Percentiles rank a stretch among this genome's conserved stretches.
Conservation (phyloP, 2,329 filamentous ascomycete genomes). For the Camptophora hylomeconis region DNA sequence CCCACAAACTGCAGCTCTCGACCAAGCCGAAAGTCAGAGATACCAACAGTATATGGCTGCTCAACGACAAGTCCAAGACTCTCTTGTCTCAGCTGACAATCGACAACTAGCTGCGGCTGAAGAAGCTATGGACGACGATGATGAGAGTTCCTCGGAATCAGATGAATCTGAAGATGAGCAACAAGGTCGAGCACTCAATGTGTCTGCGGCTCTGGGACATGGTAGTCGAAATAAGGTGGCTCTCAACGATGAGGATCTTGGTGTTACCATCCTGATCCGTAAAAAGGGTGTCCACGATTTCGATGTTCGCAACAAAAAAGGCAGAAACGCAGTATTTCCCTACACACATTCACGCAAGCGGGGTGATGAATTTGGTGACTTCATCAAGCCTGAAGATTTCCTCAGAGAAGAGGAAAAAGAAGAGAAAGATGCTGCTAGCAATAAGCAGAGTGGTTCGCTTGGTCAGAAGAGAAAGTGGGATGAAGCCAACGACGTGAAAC, state of each 20-base stretch:
- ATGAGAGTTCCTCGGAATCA: conserved; percentile 73
- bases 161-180: conserved; percentile 84
- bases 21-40: conserved; percentile 60
- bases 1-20: conserved; percentile 50
- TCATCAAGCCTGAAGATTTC: conserved; percentile 89
- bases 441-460: conserved; percentile 46
- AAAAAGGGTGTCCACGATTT: conserved; percentile 88
- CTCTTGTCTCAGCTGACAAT: conserved; percentile 56
- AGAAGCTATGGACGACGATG: conserved; percentile 70
- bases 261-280: conserved; percentile 79
- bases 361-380: conserved; percentile 82
- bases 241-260: conserved; percentile 77
- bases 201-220: conserved; percentile 73
- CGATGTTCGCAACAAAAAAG: conserved; percentile 80
- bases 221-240: conserved; percentile 74
- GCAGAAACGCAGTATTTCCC: conserved; percentile 84
- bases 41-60: conserved; percentile 92
- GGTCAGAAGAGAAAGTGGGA: conserved; percentile 95
- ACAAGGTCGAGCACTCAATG: conserved; percentile 81
- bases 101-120: conserved; percentile 35
- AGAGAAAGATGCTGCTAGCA: conserved; percentile 47
- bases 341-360: conserved; percentile 67
- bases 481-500: conserved; percentile 40
- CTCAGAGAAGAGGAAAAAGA: conserved; percentile 85
- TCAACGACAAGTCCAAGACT: conserved; percentile 74